These are phyloP conservation scores for Anisodus acutangulus DNA, from an alignment of 257 asterid genomes.

Conservation along the genomic window DNA sequence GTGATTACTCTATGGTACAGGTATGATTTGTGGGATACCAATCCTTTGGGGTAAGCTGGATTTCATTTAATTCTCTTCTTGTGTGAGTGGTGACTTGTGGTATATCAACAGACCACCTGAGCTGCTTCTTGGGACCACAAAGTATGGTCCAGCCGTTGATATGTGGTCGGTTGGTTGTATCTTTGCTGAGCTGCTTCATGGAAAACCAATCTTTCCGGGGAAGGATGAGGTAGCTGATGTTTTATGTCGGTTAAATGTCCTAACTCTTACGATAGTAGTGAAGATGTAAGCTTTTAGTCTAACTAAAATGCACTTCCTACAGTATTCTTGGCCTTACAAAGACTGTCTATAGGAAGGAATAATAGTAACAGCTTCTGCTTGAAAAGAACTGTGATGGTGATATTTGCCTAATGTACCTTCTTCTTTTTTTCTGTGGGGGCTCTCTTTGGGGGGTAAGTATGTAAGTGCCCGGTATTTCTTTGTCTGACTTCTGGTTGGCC, in stretches of 20 bases:
- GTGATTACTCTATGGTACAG: constrained; percentile 98
- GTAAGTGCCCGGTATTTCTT: no score
- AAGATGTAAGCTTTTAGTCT: constrained; percentile 31
- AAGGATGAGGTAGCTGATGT: constrained; percentile 77
- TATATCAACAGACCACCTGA: constrained; percentile 82
- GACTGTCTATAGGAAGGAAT: background rate
- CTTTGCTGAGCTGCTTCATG: constrained; percentile 92
- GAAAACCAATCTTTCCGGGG: constrained; percentile 85
- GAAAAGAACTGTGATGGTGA: constrained; percentile 26
- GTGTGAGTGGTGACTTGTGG: constrained; percentile 18
- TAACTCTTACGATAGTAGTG: constrained; percentile 29
- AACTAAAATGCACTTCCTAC: constrained; percentile 6
- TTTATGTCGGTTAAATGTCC: constrained; percentile 41
- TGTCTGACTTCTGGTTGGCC: background rate
- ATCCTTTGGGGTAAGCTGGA: background rate
- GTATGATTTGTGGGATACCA: constrained; percentile 38
- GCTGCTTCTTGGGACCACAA: constrained; percentile 94
- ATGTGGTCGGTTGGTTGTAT: constrained; percentile 99
- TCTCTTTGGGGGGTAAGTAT: no score
- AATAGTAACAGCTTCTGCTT: background rate
- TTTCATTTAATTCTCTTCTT: constrained; percentile 5
- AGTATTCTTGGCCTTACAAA: background rate
- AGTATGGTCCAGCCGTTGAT: constrained; percentile 97
- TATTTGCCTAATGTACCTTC: background rate
- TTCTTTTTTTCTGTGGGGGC: background rate